A percentile compares a stretch with the other conserved stretches of the same genome.
Conservation (phyloP, 768 basidiomycete species). For the Lentinus tigrinus region DNA sequence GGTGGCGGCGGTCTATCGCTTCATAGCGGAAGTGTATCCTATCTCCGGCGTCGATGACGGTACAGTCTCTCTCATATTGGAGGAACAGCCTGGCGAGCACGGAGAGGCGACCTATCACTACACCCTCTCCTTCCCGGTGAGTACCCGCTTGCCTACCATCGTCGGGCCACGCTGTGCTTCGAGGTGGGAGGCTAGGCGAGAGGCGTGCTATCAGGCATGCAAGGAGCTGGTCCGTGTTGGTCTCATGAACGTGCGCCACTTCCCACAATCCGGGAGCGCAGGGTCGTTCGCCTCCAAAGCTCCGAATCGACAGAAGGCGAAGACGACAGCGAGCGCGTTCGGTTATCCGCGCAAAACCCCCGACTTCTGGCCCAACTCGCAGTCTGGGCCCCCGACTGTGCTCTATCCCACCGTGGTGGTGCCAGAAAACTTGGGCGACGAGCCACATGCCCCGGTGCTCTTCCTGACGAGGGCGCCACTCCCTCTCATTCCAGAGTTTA, state of each 20-base stretch:
- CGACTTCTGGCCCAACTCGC: conserved; percentile 61
- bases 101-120: neutral
- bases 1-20: conserved; percentile 52
- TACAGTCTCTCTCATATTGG: neutral
- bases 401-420: conserved; percentile 63
- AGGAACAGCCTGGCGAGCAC: neutral
- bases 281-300: conserved; percentile 15
- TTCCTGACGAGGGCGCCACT: conserved; percentile 69
- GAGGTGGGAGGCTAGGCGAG: conserved; percentile 5
- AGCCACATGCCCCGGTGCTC: conserved; percentile 55
- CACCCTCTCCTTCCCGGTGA: conserved; percentile 20
- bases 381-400: conserved; percentile 20
- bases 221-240: conserved; percentile 13
- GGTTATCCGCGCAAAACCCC: conserved; percentile 59
- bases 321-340: conserved; percentile 39
- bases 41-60: neutral
- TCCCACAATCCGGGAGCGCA: conserved; percentile 30
- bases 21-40: conserved; percentile 30
- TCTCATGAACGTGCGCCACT: conserved; percentile 32
- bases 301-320: conserved; percentile 2
- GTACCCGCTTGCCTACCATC: conserved; percentile 1
- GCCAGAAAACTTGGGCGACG: conserved; percentile 26
- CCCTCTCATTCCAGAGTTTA: conserved; percentile 54
- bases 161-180: conserved; percentile 4
- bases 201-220: conserved; percentile 17